A percentile compares a stretch with the other conserved stretches of the same genome.
These are phyloP conservation scores for Termitomyces heimii DNA, from an alignment of 768 basidiomycete genomes.

Conservation along the genomic window DNA sequence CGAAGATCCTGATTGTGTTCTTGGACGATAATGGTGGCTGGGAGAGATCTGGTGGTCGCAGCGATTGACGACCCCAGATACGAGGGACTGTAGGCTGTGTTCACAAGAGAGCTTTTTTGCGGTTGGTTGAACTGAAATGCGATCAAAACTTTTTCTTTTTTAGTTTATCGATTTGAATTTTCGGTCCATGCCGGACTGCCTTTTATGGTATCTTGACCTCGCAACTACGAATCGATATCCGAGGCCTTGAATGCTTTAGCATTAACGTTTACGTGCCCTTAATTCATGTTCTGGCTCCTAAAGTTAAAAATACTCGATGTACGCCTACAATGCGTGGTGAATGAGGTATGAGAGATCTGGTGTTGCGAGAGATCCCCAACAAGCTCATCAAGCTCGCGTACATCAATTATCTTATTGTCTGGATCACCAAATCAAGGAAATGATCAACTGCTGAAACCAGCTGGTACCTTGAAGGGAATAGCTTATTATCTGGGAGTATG, in stretches of 20 bases:
- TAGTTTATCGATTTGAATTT: slow-evolving; percentile 11
- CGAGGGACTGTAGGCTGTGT: neutral
- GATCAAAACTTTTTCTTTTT: slow-evolving; percentile 10
- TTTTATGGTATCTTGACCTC: neutral
- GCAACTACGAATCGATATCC: neutral
- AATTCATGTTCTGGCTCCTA: neutral
- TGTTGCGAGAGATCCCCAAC: neutral
- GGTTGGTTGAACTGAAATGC: slow-evolving; percentile 4
- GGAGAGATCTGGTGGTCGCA: slow-evolving; percentile 33
- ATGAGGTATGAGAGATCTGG: neutral
- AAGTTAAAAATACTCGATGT: neutral
- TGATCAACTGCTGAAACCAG: neutral
- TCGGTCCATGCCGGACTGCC: slow-evolving; percentile 12
- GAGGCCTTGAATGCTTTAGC: neutral
- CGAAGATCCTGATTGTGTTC: slow-evolving; percentile 76
- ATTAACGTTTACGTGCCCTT: neutral
- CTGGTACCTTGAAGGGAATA: neutral
- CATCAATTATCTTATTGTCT: no score
- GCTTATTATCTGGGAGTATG: neutral
- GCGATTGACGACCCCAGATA: slow-evolving; percentile 16
- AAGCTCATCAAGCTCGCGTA: no score
- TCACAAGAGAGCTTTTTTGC: slow-evolving; percentile 9
- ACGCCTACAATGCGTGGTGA: neutral
- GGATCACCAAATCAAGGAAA: neutral
- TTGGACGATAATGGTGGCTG: slow-evolving; percentile 69